Evolutionary conservation across 2,329 filamentous ascomycete genomes (phyloP), one percentile per base, ranked within the genome.

Genomic region (Colletotrichum sp.): DNA sequence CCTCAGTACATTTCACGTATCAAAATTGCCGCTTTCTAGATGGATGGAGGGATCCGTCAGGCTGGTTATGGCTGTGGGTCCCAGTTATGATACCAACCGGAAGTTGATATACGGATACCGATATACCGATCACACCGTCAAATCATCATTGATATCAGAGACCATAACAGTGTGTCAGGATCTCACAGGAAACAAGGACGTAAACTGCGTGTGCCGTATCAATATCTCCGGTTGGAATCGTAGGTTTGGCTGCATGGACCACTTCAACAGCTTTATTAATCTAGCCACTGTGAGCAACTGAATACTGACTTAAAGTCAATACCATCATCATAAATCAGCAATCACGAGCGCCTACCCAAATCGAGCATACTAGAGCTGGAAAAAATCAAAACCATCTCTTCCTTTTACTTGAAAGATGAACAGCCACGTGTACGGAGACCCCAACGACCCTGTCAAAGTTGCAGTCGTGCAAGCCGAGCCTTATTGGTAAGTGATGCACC

Each of bases 281-380:
- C 0, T 5, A 44, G 39, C 39, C 16, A 44, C 1, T 44, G 16
- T 2, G 5, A 18, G 8, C 16, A n/a, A 44, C 8, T n/a, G 39
- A 44, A 10, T 5, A 44, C 39, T 3, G 39, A 18, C 39, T 44
- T 6, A 44, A 44, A 44, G 16, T 18, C 16, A n/a, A 44, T n/a
- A 44, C 39, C 39, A 10, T 3, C 0, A 10, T 44, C 39, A 44
- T 6, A 44, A 18, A 2, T 44, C 16, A 2, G 39, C 39, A 44
- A 44, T 6, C 39, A 44, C 4, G 39, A 44, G 3, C 39, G 16
- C 39, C 18, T 44, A 18, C 8, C 18, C 8, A 18, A 44, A 44
- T n/a, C 1, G 5, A 10, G 10, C 18, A 9, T 3, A n/a, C 8
- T n/a, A 3, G 0, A n/a, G 16, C 2, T 44, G 16, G 39, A n/a